phyloP scores from a whole-genome alignment of 75 land plant species.

The Gnetum montanum region DNA sequence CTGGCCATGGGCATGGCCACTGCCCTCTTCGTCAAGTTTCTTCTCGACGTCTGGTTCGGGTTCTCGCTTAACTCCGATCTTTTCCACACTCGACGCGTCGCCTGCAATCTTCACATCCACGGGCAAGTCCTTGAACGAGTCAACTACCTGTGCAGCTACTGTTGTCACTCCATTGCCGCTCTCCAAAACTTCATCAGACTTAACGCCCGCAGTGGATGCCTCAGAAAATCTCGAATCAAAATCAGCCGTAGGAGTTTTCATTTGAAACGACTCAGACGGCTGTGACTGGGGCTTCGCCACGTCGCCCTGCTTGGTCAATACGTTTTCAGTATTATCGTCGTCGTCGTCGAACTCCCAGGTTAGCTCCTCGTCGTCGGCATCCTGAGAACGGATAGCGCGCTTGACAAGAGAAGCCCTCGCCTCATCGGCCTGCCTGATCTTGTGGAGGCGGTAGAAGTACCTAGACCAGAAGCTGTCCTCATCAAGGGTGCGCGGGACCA shows the following conservation, averaged over 20 bases:
- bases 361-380: slow-evolving; percentile 80
- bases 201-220: not conserved
- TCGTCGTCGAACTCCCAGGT: slow-evolving; percentile 66
- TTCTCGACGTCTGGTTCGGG: slow-evolving; percentile 17
- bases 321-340: slow-evolving; percentile 34
- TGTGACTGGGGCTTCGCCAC: not conserved
- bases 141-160: not conserved
- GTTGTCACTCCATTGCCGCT: not conserved
- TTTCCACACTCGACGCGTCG: slow-evolving; percentile 3
- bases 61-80: slow-evolving; percentile 28
- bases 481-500: slow-evolving; percentile 60
- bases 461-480: slow-evolving; percentile 61
- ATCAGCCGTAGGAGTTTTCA: not conserved
- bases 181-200: not conserved
- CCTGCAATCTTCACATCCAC: too few species aligned
- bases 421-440: slow-evolving; percentile 74
- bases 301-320: not conserved
- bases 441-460: slow-evolving; percentile 72
- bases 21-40: not conserved
- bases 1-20: not conserved
- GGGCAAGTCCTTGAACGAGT: not conserved
- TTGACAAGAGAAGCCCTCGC: slow-evolving; percentile 84
- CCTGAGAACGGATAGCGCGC: slow-evolving; percentile 50
- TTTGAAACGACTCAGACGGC: not conserved
- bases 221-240: not conserved